Base-by-base conservation (phyloP, 768 basidiomycete genomes). In the Russula foetens region DNA sequence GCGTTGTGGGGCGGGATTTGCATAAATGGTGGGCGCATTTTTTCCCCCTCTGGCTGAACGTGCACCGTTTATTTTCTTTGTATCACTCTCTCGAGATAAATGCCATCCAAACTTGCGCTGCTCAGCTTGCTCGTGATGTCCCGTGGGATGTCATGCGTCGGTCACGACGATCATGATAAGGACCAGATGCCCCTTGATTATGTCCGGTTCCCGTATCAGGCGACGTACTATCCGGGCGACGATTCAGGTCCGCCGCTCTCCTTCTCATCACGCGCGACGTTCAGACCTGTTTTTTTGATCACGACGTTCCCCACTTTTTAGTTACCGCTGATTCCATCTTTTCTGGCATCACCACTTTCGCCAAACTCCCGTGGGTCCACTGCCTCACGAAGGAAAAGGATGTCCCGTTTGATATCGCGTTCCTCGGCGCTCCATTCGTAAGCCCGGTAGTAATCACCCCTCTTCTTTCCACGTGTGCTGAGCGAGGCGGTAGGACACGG, bases 311-410 rank as follows among this genome's bases (percentile, higher is more conserved):
- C 31, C 21, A 3, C 38, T 12, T 12, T 19, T 12, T 51, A 87
- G 86, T 87, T 31, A 88, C 86, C 44, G 85, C 85, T 3, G 85
- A 93, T 69, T 83, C 90, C 19, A 74, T 87, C 38, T 94, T 92
- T 72, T 84, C 87, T 48, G 92, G 92, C 9, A 86, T 92, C 35
- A 83, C 84, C 2, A 90, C 90, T 2, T 95, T 93, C 69, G 92
- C 92, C 19, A 92, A 81, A 71, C 78, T 95, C n/a, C 90, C 90
- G 28, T 92, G 88, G 82, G 79, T 84, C 1, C 81, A 85, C 64
- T 93, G 92, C 70, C 81, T 93, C 53, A 83, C 83, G 45, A 79
- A 79, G 63, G 82, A 86, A 56, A 77, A 70, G 48, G 68, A 83
- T 54, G 70, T 75, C 31, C 71, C 78, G 1, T 85, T 90, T 65